Evolutionary conservation across 345 rosid species (phyloP), one percentile per base, ranked within the genome.

Genomic region (Eucalyptus cloeziana): DNA sequence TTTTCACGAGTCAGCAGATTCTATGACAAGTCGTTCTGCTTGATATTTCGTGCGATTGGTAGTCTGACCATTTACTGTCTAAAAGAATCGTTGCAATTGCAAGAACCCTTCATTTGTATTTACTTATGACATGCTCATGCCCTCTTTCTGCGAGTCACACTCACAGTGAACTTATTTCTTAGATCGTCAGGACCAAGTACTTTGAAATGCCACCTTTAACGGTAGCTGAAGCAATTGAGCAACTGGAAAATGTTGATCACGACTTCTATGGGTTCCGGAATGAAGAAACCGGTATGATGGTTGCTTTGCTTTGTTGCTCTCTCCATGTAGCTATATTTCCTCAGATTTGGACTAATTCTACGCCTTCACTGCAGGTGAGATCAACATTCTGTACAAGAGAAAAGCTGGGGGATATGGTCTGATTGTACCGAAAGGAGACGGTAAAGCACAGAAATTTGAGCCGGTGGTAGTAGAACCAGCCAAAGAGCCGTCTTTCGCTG

Each of bases 201-300:
- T 96, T 97, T 90, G 99, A 97, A 60, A 95, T 97, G 98, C 98
- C 98, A 54, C 99, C 99, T 13, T 89, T 97, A 94, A 96, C 98
- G 0, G 93, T 96, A 49, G 30, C 94, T 31, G 99, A 97, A 90
- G 99, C 99, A 43, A 92, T 95, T 8, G 98, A 95, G 95, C 99
- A 96, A 95, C 93, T 96, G 91, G 97, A 97, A 88, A 92, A 94
- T 89, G 94, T 97, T 54, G 94, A 93, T 90, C 99, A 97, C 12
- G 99, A 96, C 89, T 97, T 97, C 92, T 97, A 96, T 88, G 99
- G 95, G 86, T 97, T 96, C 90, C 93, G 95, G 69, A 95, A 96
- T 62, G 98, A 96, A 93, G 98, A 95, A 92, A 97, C 99, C 7
- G 98, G 99, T 97, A 94, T 87, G 92, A 87, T 9, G 24, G 85